Evolutionary conservation across 305 asterid genomes (phyloP), one percentile per base, ranked within the genome.

Genomic region (Solanum hybrid): DNA sequence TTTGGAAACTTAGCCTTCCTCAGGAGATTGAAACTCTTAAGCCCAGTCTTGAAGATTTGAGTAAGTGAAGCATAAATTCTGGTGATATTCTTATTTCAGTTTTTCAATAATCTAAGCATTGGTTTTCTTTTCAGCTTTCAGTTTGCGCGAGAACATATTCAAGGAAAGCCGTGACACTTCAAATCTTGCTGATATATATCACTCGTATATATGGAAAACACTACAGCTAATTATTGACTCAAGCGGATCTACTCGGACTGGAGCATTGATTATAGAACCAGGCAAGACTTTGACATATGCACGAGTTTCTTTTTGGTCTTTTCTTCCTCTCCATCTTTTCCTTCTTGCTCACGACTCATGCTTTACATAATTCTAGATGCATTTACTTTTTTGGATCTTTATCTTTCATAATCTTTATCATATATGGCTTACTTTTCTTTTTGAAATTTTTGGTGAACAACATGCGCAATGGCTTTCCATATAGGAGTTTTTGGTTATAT

Each of bases 231-330:
- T 90, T 89, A 66, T 88, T 85, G 94, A 92, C 89, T 88, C 94
- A 73, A 86, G 90, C 22, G 92, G 90, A 27, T 86, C 80, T 92
- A 90, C 93, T 85, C 91, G 71, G 42, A 90, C 95, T 89, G 98
- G 98, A 90, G 97, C 99, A 88, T 92, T 97, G 93, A 95, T 97
- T 89, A 85, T 95, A 91, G 99, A 97, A 93, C 99, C 99, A 93
- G 98, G 98, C 91, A 95, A 94, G 93, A 69, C 46, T n/a, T 31
- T 51, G 40, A 60, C 42, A 46, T 3, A 5, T 51, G 73, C 72
- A 46, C 29, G 5, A 42, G 10, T 51, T 46, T 46, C 26, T 17
- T 81, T 81, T 84, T 29, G 73, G 6, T 1, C 72, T 14, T 40
- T 42, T 42, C 17, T 81, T 0, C 22, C 87, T 12, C 42, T 17